Evolutionary conservation across 2,329 filamentous ascomycete genomes (phyloP).

Genomic region (Ophiostoma perfectum): DNA sequence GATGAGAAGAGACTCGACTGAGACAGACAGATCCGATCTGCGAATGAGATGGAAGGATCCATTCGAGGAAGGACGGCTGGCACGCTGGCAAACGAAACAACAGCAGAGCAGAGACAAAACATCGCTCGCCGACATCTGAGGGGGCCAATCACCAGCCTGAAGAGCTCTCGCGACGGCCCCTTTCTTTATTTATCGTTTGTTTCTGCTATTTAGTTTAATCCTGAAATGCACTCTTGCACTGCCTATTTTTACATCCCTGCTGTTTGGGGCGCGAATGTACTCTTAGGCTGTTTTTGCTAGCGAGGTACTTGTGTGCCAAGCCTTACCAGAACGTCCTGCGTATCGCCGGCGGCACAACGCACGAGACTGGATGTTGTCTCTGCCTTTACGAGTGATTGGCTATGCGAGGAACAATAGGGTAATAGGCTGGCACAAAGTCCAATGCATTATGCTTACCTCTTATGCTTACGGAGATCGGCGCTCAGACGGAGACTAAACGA

Average conservation of each 20-base stretch:
- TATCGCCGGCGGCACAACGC: background rate
- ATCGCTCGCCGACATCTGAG: conserved; percentile 15
- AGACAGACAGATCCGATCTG: conserved; percentile 3
- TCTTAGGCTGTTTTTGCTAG: background rate
- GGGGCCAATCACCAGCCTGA: conserved; percentile 25
- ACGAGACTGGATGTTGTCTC: background rate
- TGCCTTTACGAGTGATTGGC: no score
- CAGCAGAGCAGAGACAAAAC: background rate
- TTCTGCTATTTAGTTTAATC: background rate
- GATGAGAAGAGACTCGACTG: background rate
- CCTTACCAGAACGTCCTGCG: background rate
- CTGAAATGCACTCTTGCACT: background rate
- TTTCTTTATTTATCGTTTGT: conserved; percentile 14
- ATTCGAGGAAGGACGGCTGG: no score
- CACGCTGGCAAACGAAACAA: background rate
- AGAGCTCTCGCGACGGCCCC: conserved; percentile 20
- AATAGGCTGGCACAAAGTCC: no score
- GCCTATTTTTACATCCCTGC: background rate
- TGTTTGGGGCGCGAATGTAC: background rate
- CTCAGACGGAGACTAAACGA: no score
- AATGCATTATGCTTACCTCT: no score
- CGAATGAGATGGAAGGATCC: background rate
- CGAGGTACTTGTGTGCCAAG: background rate
- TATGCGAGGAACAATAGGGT: background rate
- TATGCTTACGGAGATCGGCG: no score